Conservation (phyloP, 495 filamentous ascomycete genomes). For the Viridothelium virens region DNA sequence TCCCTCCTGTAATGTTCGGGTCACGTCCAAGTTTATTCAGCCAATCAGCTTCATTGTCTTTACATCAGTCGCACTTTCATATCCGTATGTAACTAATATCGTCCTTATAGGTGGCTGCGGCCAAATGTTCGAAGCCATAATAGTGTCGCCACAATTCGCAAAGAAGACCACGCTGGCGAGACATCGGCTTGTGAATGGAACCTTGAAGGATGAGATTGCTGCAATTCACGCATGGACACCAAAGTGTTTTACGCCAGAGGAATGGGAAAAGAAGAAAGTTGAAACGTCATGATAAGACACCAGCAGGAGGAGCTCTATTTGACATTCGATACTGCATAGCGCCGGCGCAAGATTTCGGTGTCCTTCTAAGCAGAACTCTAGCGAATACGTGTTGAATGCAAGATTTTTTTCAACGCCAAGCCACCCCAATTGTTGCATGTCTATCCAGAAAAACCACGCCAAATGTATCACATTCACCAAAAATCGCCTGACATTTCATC, state of each 20-base stretch:
- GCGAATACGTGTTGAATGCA: no score
- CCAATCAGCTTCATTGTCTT: not conserved
- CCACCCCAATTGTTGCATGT: not conserved
- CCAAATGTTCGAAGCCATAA: constrained; percentile 85
- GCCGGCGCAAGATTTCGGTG: not conserved
- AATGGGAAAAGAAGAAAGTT: constrained; percentile 67
- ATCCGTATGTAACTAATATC: not conserved
- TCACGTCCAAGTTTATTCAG: not conserved
- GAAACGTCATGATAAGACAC: not conserved
- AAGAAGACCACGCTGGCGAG: constrained; percentile 82
- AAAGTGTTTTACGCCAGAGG: constrained; percentile 90
- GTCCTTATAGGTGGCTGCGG: constrained; percentile 76
- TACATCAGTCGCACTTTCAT: not conserved
- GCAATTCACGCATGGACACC: constrained; percentile 98
- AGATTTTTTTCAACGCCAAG: not conserved
- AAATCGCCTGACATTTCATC: not conserved
- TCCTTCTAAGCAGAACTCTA: not conserved
- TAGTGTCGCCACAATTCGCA: constrained; percentile 80
- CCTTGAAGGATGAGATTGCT: constrained; percentile 85
- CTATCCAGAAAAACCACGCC: not conserved
- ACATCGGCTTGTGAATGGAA: constrained; percentile 81
- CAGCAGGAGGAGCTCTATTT: not conserved
- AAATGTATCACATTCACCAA: not conserved
- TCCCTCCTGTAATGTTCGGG: not conserved
- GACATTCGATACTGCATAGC: constrained; percentile 1